phyloP scores from a whole-genome alignment of 805 yeast genomes.

The Candida sphagnicola region DNA sequence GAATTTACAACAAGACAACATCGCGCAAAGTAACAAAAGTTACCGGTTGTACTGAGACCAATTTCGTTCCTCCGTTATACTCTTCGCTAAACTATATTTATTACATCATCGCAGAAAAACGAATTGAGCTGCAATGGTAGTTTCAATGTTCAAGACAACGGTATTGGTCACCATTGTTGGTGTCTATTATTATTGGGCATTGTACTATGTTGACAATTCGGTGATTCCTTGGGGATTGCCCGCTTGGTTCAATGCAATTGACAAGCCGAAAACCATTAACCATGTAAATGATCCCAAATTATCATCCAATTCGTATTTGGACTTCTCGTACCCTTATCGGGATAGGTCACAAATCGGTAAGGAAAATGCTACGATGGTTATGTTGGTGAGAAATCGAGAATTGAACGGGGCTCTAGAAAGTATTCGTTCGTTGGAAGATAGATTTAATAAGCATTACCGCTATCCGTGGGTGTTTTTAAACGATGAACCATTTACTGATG shows the following conservation, averaged over 20 bases:
- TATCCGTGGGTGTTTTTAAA: conserved; percentile 45
- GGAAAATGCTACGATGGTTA: conserved; percentile 83
- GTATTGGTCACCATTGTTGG: conserved; percentile 2
- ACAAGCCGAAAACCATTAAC: not conserved
- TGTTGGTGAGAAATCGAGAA: conserved; percentile 85
- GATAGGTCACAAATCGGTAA: conserved; percentile 40
- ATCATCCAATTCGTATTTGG: conserved; percentile 26
- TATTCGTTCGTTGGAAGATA: conserved; percentile 40
- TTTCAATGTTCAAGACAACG: conserved; percentile 3
- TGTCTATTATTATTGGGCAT: conserved; percentile 6
- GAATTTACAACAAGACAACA: no score
- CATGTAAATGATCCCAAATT: conserved; percentile 19
- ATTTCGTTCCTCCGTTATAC: no score
- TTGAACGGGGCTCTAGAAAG: conserved; percentile 60
- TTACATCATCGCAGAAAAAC: not conserved
- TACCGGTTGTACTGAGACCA: no score
- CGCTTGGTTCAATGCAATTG: not conserved
- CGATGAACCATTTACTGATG: conserved; percentile 39
- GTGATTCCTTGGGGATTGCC: not conserved
- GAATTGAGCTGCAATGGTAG: not conserved
- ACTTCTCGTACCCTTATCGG: conserved; percentile 16
- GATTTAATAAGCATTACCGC: conserved; percentile 35
- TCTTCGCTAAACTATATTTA: not conserved
- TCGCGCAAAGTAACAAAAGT: no score
- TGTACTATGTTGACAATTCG: not conserved